Evolutionary conservation across 225 moss, liverwort and hornwort genomes (phyloP), one percentile per base, ranked within the genome.

Genomic region (Polytrichum formosum): DNA sequence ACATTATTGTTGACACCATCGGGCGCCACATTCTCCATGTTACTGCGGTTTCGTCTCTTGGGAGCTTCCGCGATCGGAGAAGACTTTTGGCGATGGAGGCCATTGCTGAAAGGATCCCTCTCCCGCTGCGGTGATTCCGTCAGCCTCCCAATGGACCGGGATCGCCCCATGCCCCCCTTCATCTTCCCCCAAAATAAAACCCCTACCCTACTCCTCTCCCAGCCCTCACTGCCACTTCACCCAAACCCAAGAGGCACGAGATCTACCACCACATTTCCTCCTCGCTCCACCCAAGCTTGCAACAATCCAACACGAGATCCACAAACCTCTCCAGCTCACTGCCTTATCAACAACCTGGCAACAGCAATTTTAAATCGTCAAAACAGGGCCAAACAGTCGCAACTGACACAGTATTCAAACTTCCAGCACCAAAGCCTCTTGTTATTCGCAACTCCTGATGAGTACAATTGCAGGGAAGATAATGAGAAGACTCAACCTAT

Each of bases 11-110:
- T 46, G 46, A 13, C 46, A 2, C 46, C 46, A 16, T 46, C 74
- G 20, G 90, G 89, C 13, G 91, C 83, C 63, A 91, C 74, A 73
- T 93, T 93, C 60, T 92, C 94, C n/a, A 80, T 84, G 72, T 85
- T 93, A 9, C 58, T 64, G 33, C 89, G 89, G 18, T 70, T 67
- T 55, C 82, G 72, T 2, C 90, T 83, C 64, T 55, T 76, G 6
- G 88, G 79, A 67, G 71, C 64, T 4, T 84, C 80, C 62, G 79
- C 74, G 53, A 23, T 37, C 4, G 27, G 61, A 16, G 77, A 75
- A 5, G 56, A 22, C 64, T 84, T 90, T 55, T 84, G 93, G 0
- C 92, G 82, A 46, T 46, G 46, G 7, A 85, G 37, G 6, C 95
- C 89, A 1, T 84, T 46, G 5, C 80, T 79, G 23, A 96, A 91